phyloP scores from a whole-genome alignment of 2,329 filamentous ascomycete species.

The Colletotrichum limetticola region DNA sequence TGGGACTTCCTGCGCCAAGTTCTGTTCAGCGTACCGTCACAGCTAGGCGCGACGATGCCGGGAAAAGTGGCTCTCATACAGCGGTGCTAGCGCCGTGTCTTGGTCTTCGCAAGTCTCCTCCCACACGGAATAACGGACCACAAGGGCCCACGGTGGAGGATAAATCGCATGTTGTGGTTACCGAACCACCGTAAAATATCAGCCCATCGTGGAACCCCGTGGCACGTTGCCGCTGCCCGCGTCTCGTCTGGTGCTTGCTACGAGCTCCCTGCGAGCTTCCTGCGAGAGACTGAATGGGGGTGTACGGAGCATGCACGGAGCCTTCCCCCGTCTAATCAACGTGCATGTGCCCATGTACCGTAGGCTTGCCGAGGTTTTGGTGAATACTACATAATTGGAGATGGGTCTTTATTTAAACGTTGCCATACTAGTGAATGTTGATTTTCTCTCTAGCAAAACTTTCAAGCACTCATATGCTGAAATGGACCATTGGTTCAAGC shows the following conservation, averaged over 20 bases:
- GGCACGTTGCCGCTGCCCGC: neutral
- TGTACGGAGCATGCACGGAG: neutral
- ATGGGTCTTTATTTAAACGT: too few relatives aligned
- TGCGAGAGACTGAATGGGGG: neutral
- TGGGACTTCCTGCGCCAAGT: too few relatives aligned
- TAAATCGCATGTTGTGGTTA: neutral
- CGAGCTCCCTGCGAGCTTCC: neutral
- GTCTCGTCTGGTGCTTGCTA: neutral
- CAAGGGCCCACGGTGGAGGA: neutral
- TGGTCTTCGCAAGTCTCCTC: neutral
- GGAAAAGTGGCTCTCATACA: neutral
- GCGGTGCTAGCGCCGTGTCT: neutral
- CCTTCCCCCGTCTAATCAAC: neutral
- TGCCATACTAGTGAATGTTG: too few relatives aligned
- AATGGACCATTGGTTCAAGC: too few relatives aligned
- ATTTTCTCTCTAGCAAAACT: too few relatives aligned
- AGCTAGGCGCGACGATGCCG: neutral
- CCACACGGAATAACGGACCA: neutral
- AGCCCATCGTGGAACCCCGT: conserved; percentile 14
- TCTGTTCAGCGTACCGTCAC: neutral
- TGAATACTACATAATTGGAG: neutral
- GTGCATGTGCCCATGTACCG: neutral
- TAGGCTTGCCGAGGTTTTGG: neutral
- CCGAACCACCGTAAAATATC: conserved; percentile 15
- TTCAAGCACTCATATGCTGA: too few relatives aligned